Evolutionary conservation across 805 yeast species (phyloP), one percentile per base, ranked within the genome.

Genomic region (Candida sonorensis): DNA sequence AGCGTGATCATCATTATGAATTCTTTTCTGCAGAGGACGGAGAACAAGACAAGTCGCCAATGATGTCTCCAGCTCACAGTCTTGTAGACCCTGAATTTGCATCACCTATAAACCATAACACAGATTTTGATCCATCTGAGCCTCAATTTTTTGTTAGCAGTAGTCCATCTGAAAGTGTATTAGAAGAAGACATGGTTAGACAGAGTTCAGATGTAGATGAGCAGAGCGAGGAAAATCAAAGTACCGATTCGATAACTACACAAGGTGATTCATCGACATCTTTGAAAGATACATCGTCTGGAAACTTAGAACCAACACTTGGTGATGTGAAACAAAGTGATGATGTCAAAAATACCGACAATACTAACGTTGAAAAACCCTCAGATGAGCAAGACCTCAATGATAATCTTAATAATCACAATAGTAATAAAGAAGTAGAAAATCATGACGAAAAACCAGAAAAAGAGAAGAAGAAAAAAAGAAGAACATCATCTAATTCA

Each of bases 1-100:
- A 79, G 52, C 71, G 85, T 30, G 96, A 88, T 57, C 95, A 88
- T 54, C 85, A 87, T 55, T 88, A 78, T 54, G 97, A 88, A 53
- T 88, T 84, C 53, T 87, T 79, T 50, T 79, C 94, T 8, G 94
- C 94, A 9, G 74, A 71, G 51, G 88, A 75, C 68, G 32, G 73
- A 52, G 41, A 30, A 32, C 30, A 30, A n/a, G 29, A 26, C 9
- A 40, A 34, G 12, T 44, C 53, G n/a, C 47, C 51, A 8, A 35
- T 34, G 27, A 26, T 45, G 44, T 46, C 41, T 25, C 42, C 50
- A 10, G 40, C 38, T 10, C 43, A 36, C 5, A 41, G 38, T 26
- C 35, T 40, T 5, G 41, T 32, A 20, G 49, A 45, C 11, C 39
- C 39, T 4, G 39, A 41, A 26, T 37, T 41, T 25, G 26, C 45